phyloP scores from a whole-genome alignment of 345 rosid species.

The Salix purpurea region DNA sequence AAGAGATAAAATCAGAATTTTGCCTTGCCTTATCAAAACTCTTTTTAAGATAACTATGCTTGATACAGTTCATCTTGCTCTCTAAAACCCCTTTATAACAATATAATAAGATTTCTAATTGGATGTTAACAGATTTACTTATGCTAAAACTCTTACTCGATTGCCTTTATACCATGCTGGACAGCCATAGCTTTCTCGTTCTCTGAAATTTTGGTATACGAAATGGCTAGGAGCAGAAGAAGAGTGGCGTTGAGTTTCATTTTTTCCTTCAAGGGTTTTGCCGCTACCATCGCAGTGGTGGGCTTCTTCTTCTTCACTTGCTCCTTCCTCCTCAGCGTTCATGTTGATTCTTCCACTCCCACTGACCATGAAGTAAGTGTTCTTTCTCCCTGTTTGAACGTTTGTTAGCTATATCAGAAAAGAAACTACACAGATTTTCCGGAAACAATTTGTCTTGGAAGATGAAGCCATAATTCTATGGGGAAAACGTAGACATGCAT shows the following conservation, averaged over 20 bases:
- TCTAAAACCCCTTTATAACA: neutral
- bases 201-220: neutral
- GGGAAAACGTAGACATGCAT: too few relatives aligned
- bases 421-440: too few relatives aligned
- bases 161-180: too few relatives aligned
- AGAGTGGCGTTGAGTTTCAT: neutral
- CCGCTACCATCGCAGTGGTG: neutral
- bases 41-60: too few relatives aligned
- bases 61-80: neutral
- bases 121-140: neutral
- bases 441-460: neutral
- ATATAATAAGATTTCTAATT: neutral
- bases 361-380: neutral
- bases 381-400: neutral
- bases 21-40: too few relatives aligned
- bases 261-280: neutral
- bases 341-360: neutral
- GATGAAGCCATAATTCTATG: neutral
- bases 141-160: neutral
- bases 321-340: neutral
- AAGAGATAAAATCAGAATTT: too few relatives aligned
- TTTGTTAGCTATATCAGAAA: too few relatives aligned
- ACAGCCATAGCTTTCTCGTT: neutral
- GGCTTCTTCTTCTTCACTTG: neutral
- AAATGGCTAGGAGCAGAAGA: neutral